A percentile compares a stretch with the other conserved stretches of the same genome.
These are phyloP conservation scores for Suillus ampliporus DNA, from an alignment of 768 basidiomycete genomes.

Conservation along the genomic window DNA sequence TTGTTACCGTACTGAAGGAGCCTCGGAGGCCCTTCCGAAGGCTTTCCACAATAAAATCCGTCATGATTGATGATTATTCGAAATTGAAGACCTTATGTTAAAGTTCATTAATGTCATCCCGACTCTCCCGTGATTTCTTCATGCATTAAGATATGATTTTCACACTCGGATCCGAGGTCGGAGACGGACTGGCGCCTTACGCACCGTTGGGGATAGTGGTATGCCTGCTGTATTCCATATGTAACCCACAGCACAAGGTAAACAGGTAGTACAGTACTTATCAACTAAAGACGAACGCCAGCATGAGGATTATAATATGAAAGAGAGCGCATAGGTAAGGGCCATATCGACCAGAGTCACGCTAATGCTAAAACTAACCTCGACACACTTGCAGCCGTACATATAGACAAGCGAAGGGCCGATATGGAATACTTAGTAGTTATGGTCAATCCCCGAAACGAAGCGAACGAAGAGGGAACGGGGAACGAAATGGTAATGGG, in stretches of 20 bases:
- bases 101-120: too few species aligned
- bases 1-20: not conserved
- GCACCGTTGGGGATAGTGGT: not conserved
- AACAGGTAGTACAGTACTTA: slow-evolving; percentile 10
- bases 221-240: slow-evolving; percentile 7
- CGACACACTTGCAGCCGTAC: slow-evolving; percentile 22
- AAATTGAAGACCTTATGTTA: not conserved
- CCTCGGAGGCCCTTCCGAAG: not conserved
- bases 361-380: slow-evolving; percentile 5
- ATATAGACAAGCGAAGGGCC: slow-evolving; percentile 34
- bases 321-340: slow-evolving; percentile 12
- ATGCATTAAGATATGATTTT: too few species aligned
- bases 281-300: slow-evolving; percentile 7
- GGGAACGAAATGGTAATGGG: slow-evolving; percentile 8
- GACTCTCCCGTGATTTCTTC: too few species aligned
- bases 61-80: not conserved
- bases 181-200: not conserved
- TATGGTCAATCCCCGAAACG: slow-evolving; percentile 19
- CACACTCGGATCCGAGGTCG: not conserved
- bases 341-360: slow-evolving; percentile 8
- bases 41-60: not conserved
- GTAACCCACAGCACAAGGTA: slow-evolving; percentile 10
- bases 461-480: slow-evolving; percentile 12
- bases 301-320: slow-evolving; percentile 9
- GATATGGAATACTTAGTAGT: slow-evolving; percentile 33